Base-by-base conservation (phyloP, 352 stramenopile species). In the Pythium brassicae region DNA sequence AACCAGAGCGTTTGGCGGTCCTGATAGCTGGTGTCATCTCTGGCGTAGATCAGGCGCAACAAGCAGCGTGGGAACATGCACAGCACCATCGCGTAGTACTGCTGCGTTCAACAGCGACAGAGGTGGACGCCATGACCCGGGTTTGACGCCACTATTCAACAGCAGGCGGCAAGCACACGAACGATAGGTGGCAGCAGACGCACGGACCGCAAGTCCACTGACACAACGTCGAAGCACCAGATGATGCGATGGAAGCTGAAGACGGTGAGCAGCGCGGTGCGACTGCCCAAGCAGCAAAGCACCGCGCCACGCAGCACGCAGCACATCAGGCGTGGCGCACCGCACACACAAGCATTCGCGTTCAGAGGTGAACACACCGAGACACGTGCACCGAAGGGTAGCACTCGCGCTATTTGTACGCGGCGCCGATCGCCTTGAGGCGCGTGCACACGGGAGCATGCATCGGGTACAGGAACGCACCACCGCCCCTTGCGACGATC, bases 1-100 rank as follows among this genome's bases (percentile, higher is more conserved):
- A 98, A 98, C 75, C 92, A 98, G 74, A 96, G 98, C 59, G 92
- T 92, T 3, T 71, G 82, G 9, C 72, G 87, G 69, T 98, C 97
- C 74, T 98, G 92, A 92, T 72, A 94, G 61, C 66, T 94, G n/a
- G n/a, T n/a, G n/a, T n/a, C n/a, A n/a, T n/a, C n/a, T n/a, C 66
- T 74, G 17, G 74, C 65, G 55, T 92, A 88, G 53, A 94, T 89
- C 17, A 78, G 73, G 14, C 74, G 53, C 6, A 94, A 80, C 0
- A 78, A 89, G 60, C 92, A 98, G 8, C 93, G 84, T 29, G 92
- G 92, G 68, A 97, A 97, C 76, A 97, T 94, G 26, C 88, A 97
- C 50, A 91, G 88, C 10, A 92, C 85, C 10, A 98, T 77, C 34
- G 80, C 71, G 63, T 97, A 97, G 65, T 97, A 97, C 68, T 92